phyloP scores from a whole-genome alignment of 768 basidiomycete species.

The Clavaria fumosa region DNA sequence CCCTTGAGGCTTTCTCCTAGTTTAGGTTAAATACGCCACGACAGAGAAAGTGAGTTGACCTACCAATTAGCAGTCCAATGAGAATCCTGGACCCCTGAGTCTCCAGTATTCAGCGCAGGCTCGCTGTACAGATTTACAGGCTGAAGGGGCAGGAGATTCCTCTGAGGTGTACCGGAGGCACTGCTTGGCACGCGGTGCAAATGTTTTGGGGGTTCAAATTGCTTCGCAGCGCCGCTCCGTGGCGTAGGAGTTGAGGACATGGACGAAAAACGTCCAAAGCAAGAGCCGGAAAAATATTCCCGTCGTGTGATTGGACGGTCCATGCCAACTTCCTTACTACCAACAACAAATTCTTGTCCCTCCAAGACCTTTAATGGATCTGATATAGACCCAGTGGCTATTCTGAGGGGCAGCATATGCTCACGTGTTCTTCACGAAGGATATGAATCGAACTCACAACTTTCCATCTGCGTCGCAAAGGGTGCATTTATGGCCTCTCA shows the following conservation, averaged over 20 bases:
- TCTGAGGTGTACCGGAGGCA: constrained; percentile 2
- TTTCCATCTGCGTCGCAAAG: constrained; percentile 52
- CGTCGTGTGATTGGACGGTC: constrained; percentile 38
- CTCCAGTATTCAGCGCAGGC: constrained; percentile 8
- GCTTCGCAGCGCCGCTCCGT: constrained; percentile 14
- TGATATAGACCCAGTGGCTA: background rate
- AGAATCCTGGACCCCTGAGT: constrained; percentile 16
- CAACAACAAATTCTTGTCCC: constrained; percentile 24
- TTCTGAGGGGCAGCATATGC: background rate
- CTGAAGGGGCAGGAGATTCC: constrained; percentile 23
- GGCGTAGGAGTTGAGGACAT: constrained; percentile 7
- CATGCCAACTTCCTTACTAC: constrained; percentile 49
- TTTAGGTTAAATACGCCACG: constrained; percentile 1
- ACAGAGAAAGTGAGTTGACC: constrained; percentile 7
- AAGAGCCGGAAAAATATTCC: constrained; percentile 50
- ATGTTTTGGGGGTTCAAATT: constrained; percentile 14
- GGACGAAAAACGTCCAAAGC: constrained; percentile 30
- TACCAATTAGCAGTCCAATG: constrained; percentile 66
- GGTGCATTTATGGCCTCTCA: constrained; percentile 28
- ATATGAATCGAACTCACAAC: constrained; percentile 27
- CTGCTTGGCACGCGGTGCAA: background rate
- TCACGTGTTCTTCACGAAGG: background rate
- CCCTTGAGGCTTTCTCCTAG: constrained; percentile 55
- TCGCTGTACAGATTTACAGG: constrained; percentile 20
- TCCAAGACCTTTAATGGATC: too few relatives aligned